Conservation (phyloP, 805 yeast genomes). For the Yamadazyma akitaensis region DNA sequence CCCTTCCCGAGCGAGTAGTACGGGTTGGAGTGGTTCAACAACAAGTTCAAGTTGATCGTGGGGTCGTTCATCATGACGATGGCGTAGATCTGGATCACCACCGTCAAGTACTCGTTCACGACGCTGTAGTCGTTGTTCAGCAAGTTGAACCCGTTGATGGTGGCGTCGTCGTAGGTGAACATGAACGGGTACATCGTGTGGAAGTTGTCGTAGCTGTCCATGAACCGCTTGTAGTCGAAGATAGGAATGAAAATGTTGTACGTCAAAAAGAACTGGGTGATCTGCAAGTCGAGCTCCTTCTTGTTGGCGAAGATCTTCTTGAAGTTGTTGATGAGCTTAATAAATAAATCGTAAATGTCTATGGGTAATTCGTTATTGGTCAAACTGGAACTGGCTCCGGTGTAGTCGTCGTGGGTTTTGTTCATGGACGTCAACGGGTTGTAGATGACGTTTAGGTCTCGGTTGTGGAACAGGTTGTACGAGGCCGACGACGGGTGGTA, state of each 20-base stretch:
- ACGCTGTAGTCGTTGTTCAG: slow-evolving; percentile 42
- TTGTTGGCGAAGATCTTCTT: slow-evolving; percentile 36
- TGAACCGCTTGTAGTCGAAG: slow-evolving; percentile 50
- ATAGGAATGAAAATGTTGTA: slow-evolving; percentile 54
- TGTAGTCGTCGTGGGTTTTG: slow-evolving; percentile 17
- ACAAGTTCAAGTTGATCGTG: slow-evolving; percentile 37
- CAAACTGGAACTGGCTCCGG: slow-evolving; percentile 13
- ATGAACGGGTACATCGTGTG: slow-evolving; percentile 48
- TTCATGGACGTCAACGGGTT: slow-evolving; percentile 36
- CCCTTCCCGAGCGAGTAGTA: slow-evolving; percentile 18
- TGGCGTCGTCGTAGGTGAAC: slow-evolving; percentile 45
- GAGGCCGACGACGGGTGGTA: slow-evolving; percentile 39
- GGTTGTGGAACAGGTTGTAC: slow-evolving; percentile 33
- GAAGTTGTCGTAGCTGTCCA: slow-evolving; percentile 48
- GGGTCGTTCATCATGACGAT: slow-evolving; percentile 52
- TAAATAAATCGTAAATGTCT: slow-evolving; percentile 42
- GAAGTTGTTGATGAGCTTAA: slow-evolving; percentile 42
- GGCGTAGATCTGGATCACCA: slow-evolving; percentile 47
- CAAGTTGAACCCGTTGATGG: slow-evolving; percentile 47
- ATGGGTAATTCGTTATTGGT: slow-evolving; percentile 28
- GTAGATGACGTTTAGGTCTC: slow-evolving; percentile 36
- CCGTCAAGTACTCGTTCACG: slow-evolving; percentile 42
- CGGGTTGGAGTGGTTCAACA: slow-evolving; percentile 37
- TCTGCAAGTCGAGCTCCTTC: slow-evolving; percentile 44
- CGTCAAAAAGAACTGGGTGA: slow-evolving; percentile 48